A percentile compares a stretch with the other conserved stretches of the same genome.
Conservation (phyloP, 2,329 filamentous ascomycete species). For the Ascochyta rabiei region DNA sequence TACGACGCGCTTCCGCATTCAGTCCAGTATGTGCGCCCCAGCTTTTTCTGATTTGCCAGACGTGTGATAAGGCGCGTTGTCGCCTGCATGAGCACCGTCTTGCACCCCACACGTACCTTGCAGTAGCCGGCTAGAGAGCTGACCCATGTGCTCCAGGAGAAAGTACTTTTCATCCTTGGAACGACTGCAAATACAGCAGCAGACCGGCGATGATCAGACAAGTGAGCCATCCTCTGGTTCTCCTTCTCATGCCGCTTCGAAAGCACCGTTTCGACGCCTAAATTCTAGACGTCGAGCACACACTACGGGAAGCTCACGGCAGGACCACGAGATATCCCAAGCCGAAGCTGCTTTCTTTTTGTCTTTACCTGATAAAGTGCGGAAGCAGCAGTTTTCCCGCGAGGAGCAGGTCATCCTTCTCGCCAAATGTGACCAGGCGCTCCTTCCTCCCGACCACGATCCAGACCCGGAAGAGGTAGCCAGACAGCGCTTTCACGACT, state of each 20-base stretch:
- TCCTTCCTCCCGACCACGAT: conserved; percentile 18
- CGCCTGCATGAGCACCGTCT: conserved; percentile 34
- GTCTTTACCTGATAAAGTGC: conserved; percentile 74
- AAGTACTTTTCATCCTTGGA: conserved; percentile 79
- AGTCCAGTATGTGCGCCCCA: conserved; percentile 49
- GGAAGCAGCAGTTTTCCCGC: conserved; percentile 70
- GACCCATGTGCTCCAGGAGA: conserved; percentile 46
- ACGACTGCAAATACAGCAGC: conserved; percentile 69
- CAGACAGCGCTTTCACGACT: conserved; percentile 41
- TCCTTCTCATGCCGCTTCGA: conserved; percentile 33
- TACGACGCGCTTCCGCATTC: conserved; percentile 51
- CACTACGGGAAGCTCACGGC: conserved; percentile 3
- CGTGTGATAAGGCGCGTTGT: conserved; percentile 29
- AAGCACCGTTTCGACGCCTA: conserved; percentile 9
- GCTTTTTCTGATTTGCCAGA: conserved; percentile 22
- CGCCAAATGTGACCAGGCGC: conserved; percentile 27
- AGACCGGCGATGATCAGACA: conserved; percentile 33
- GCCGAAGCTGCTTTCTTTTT: conserved; percentile 72
- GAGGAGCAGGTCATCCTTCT: conserved; percentile 72
- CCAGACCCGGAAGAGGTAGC: conserved; percentile 20
- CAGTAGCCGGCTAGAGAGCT: conserved; percentile 29
- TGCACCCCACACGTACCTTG: conserved; percentile 41
- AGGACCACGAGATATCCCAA: conserved; percentile 51
- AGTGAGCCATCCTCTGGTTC: conserved; percentile 27
- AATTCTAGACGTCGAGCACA: conserved; percentile 4